Evolutionary conservation across 2,329 filamentous ascomycete genomes (phyloP).

Genomic region (Monilinia fructicola): DNA sequence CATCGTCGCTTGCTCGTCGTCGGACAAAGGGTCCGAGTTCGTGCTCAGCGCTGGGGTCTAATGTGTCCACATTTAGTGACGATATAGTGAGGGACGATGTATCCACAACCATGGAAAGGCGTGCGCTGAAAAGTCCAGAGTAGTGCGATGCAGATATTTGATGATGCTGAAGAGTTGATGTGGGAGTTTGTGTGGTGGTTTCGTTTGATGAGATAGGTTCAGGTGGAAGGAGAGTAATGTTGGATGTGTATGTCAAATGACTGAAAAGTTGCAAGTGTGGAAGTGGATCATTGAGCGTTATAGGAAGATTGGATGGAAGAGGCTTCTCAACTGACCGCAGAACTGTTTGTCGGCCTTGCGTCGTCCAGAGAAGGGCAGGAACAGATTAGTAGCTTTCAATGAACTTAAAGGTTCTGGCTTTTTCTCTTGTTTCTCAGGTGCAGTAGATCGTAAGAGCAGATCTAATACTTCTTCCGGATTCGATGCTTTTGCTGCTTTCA

Average conservation of each 20-base stretch:
- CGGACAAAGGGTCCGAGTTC: conserved; percentile 56
- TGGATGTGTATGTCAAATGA: conserved; percentile 61
- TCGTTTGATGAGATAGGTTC: conserved; percentile 25
- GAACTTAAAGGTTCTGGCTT: conserved; percentile 33
- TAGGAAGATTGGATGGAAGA: conserved; percentile 60
- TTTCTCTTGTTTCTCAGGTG: conserved; percentile 25
- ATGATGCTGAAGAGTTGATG: conserved; percentile 53
- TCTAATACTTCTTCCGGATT: conserved; percentile 41
- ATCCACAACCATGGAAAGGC: conserved; percentile 59
- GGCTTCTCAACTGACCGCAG: conserved; percentile 43
- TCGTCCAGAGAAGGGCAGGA: conserved; percentile 38
- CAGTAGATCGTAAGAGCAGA: conserved; percentile 35
- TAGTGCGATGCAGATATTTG: conserved; percentile 51
- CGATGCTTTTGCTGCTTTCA: conserved; percentile 46
- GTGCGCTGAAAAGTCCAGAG: conserved; percentile 56
- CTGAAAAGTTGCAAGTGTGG: conserved; percentile 72
- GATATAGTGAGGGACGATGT: conserved; percentile 52
- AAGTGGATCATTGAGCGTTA: conserved; percentile 63
- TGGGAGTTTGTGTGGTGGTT: conserved; percentile 29
- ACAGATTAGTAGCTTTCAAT: conserved; percentile 37
- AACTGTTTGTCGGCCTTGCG: conserved; percentile 33
- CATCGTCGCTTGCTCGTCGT: conserved; percentile 42
- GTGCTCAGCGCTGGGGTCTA: conserved; percentile 57
- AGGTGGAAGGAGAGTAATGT: conserved; percentile 48
- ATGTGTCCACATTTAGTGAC: conserved; percentile 52